Conservation (phyloP, 2,329 filamentous ascomycete genomes). For the Xylariaceae sp. region DNA sequence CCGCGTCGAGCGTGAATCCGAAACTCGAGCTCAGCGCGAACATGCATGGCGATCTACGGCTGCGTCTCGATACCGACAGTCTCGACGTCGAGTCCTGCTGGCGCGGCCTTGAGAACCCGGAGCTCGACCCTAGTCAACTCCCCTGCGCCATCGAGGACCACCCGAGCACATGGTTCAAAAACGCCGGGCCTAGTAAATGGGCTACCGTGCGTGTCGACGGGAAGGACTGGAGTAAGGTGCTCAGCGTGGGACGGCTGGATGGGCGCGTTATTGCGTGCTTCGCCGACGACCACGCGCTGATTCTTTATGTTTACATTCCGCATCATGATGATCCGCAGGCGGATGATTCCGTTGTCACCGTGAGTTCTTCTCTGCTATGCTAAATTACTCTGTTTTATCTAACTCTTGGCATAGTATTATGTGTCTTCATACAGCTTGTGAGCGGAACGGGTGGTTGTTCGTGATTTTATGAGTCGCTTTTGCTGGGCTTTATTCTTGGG, state of each 20-base stretch:
- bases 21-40: constrained; percentile 87
- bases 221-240: constrained; percentile 88
- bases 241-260: constrained; percentile 85
- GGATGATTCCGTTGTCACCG: constrained; percentile 72
- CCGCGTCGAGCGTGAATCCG: constrained; percentile 41
- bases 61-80: constrained; percentile 77
- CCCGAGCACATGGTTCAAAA: constrained; percentile 74
- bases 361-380: constrained; percentile 37
- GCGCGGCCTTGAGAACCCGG: constrained; percentile 80
- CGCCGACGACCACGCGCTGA: constrained; percentile 72
- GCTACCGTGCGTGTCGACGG: constrained; percentile 88
- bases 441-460: too few species aligned
- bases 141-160: constrained; percentile 70
- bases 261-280: constrained; percentile 92
- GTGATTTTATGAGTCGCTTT: too few species aligned
- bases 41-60: constrained; percentile 81
- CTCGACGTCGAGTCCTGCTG: constrained; percentile 82
- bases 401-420: too few species aligned
- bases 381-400: too few species aligned
- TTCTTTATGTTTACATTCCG: constrained; percentile 77
- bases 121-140: constrained; percentile 74
- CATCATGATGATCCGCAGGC: constrained; percentile 61
- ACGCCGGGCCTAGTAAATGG: constrained; percentile 76
- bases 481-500: too few species aligned
- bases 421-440: too few species aligned